phyloP scores from a whole-genome alignment of 805 yeast species.

The Danielia reshetovae region DNA sequence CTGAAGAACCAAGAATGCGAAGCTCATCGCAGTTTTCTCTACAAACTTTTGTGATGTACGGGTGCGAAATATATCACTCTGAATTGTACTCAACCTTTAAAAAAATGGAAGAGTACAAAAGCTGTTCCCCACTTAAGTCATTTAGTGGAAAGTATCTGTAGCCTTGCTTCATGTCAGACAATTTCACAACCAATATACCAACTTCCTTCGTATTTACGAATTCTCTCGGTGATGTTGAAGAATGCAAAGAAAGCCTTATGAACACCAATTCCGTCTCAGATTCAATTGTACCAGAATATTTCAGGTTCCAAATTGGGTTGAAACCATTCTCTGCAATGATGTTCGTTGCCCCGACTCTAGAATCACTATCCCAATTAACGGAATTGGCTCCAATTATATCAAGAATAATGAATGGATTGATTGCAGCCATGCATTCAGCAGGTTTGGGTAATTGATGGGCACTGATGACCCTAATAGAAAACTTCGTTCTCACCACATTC shows the following conservation, averaged over 20 bases:
- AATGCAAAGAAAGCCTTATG: conserved; percentile 48
- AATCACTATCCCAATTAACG: conserved; percentile 20
- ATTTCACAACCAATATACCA: conserved; percentile 60
- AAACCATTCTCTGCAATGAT: conserved; percentile 68
- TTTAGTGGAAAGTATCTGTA: conserved; percentile 77
- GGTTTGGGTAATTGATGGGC: conserved; percentile 85
- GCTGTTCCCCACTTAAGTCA: conserved; percentile 77
- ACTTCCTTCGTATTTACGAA: conserved; percentile 27
- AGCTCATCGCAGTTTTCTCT: conserved; percentile 8
- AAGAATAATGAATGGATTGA: conserved; percentile 60
- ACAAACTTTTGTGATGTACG: neutral
- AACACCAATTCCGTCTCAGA: conserved; percentile 47
- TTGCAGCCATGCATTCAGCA: conserved; percentile 32
- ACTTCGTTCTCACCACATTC: conserved; percentile 7
- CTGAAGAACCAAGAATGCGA: neutral
- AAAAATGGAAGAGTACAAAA: conserved; percentile 48
- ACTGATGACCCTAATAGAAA: conserved; percentile 51
- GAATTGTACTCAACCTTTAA: conserved; percentile 30
- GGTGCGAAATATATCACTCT: neutral
- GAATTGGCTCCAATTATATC: conserved; percentile 51
- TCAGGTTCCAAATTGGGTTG: conserved; percentile 78
- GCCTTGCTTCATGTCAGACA: conserved; percentile 68
- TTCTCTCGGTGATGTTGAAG: conserved; percentile 18
- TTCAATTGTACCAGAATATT: conserved; percentile 41
- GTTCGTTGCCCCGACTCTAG: conserved; percentile 8